These are phyloP conservation scores for Suillus discolor DNA, from an alignment of 768 basidiomycete species.

Conservation along the genomic window DNA sequence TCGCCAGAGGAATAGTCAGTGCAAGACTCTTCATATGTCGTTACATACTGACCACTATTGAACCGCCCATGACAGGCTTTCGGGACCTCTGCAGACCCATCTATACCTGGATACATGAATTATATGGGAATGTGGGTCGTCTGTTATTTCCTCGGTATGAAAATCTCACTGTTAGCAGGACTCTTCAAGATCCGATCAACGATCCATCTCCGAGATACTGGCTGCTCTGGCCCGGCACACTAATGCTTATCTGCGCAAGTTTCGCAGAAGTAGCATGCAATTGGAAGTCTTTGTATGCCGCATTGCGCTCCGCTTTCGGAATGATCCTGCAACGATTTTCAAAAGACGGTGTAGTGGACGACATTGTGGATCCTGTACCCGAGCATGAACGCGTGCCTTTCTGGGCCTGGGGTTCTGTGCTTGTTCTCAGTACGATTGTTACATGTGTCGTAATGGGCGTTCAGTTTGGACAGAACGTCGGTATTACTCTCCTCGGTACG, in stretches of 20 bases:
- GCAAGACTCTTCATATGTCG: not conserved
- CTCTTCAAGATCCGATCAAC: conserved; percentile 44
- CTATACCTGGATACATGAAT: conserved; percentile 15
- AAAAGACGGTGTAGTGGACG: conserved; percentile 23
- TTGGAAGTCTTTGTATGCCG: conserved; percentile 10
- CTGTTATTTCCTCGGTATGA: not conserved
- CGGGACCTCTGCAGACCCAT: not conserved
- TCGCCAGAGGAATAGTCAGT: conserved; percentile 47
- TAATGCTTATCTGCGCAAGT: conserved; percentile 55
- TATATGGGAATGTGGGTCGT: conserved; percentile 12
- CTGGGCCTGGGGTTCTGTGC: conserved; percentile 53
- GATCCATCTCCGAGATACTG: conserved; percentile 58
- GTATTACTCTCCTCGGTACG: conserved; percentile 12
- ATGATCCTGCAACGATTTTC: conserved; percentile 6
- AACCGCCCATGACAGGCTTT: conserved; percentile 7
- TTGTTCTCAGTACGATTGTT: conserved; percentile 49
- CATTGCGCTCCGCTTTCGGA: conserved; percentile 6
- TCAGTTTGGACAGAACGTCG: conserved; percentile 54
- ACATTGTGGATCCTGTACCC: conserved; percentile 55
- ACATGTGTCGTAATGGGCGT: conserved; percentile 54
- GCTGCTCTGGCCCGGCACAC: conserved; percentile 33
- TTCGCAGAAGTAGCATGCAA: conserved; percentile 15
- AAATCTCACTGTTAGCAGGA: conserved; percentile 16
- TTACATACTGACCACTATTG: not conserved
- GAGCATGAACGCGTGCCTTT: conserved; percentile 56